Base-by-base conservation (phyloP, 2,329 filamentous ascomycete genomes). In the Zymoseptoria crescenta region DNA sequence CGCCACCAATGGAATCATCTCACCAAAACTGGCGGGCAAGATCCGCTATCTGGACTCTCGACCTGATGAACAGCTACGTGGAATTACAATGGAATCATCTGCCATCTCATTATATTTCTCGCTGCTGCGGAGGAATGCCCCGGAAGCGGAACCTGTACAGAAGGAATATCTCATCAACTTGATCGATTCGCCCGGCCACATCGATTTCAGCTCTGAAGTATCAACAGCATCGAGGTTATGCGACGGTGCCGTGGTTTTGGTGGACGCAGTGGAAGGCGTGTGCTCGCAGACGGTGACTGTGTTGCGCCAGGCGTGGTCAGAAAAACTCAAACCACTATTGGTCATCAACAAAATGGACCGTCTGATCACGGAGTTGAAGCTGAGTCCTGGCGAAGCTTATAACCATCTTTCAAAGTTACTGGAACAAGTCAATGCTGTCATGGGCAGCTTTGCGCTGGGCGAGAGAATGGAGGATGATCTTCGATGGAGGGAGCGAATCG, bases 51-150 rank as follows among this genome's bases (percentile, higher is more conserved):
- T 99, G 60, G 94, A 99, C 77, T 97, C 94, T 21, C 83, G 94
- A 50, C 93, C 93, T 1, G 94, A 99, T 75, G 94, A 99, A 74
- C 94, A 99, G 76, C 83, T 89, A 16, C 87, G 94, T 65, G 94
- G 94, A 58, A 99, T 99, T 71, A 99, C 94, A n/a, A 99, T 99
- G 94, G 94, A 99, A 74, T 97, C 94, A 0, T 97, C 93, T 5
- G 94, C 94, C 62, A 99, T 99, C 64, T 97, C 94, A 0, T 80
- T 99, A 35, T 95, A 89, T 76, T 99, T 99, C 74, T 95, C 92
- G 41, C 90, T 97, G 82, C 79, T 96, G 56, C 83, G 92, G 66
- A 84, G 90, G 66, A 79, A 84, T 45, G 79, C 83, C 1, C 86
- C 90, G 24, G 66, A 73, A 28, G 69, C 72, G 7, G 58, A 66